phyloP scores from a whole-genome alignment of 805 yeast genomes.

The Saturnispora ahearnii region DNA sequence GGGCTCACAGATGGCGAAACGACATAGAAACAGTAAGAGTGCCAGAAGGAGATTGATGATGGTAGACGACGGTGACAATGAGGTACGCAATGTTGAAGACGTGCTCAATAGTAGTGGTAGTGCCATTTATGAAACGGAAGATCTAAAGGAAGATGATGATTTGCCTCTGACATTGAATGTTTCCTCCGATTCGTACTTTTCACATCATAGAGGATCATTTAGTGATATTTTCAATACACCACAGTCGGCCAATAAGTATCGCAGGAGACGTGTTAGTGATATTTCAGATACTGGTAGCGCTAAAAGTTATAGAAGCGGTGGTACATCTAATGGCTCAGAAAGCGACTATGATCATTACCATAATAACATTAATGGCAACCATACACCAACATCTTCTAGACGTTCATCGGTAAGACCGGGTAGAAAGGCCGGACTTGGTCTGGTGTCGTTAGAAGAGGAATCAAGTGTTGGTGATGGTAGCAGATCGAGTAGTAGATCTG shows the following conservation, averaged over 20 bases:
- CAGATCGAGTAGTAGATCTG: slow-evolving; percentile 9
- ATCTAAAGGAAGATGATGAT: neutral
- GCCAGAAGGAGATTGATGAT: slow-evolving; percentile 3
- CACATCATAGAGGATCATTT: slow-evolving; percentile 24
- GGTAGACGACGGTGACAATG: neutral
- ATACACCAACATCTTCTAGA: slow-evolving; percentile 14
- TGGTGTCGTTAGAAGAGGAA: slow-evolving; percentile 3
- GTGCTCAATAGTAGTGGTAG: neutral
- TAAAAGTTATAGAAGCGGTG: slow-evolving; percentile 2
- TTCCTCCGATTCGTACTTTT: slow-evolving; percentile 29
- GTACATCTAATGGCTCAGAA: slow-evolving; percentile 6
- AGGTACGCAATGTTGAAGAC: neutral
- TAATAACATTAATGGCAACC: slow-evolving; percentile 7
- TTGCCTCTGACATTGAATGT: slow-evolving; percentile 13
- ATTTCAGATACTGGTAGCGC: slow-evolving; percentile 17
- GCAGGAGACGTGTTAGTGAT: slow-evolving; percentile 21
- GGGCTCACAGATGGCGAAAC: neutral
- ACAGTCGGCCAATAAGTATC: neutral
- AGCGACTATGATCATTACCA: slow-evolving; percentile 16
- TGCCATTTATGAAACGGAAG: neutral
- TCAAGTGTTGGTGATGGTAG: slow-evolving; percentile 1
- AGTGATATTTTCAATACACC: slow-evolving; percentile 2
- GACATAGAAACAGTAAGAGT: neutral
- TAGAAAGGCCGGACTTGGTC: neutral
- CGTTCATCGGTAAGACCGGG: slow-evolving; percentile 10